Conservation (phyloP, 768 basidiomycete species). For the Mycena alexandri region DNA sequence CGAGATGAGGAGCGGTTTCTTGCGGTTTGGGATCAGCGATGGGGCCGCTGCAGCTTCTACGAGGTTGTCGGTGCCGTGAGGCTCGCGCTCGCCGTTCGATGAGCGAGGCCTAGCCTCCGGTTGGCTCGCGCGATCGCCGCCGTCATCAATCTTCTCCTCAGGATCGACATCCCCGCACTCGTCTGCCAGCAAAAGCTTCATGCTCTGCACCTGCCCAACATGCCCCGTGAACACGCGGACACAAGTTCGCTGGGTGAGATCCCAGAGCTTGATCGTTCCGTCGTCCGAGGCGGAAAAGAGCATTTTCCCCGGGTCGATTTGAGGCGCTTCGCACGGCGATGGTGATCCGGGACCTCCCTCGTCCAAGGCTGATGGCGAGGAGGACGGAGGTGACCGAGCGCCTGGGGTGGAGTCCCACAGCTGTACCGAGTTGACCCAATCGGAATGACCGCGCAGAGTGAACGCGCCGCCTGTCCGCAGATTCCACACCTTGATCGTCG, state of each 20-base stretch:
- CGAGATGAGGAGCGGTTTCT: slow-evolving; percentile 84
- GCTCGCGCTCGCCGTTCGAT: slow-evolving; percentile 23
- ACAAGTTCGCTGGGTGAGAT: slow-evolving; percentile 83
- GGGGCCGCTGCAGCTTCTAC: slow-evolving; percentile 9
- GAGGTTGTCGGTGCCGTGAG: slow-evolving; percentile 19
- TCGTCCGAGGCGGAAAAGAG: slow-evolving; percentile 98
- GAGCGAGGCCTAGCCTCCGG: slow-evolving; percentile 17
- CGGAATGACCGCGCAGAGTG: slow-evolving; percentile 90
- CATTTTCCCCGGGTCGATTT: slow-evolving; percentile 90
- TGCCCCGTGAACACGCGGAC: slow-evolving; percentile 90
- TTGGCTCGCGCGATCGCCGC: slow-evolving; percentile 35
- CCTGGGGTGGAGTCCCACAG: slow-evolving; percentile 82
- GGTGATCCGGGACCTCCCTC: slow-evolving; percentile 45
- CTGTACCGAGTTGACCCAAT: slow-evolving; percentile 97
- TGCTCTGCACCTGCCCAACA: slow-evolving; percentile 93
- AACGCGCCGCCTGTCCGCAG: slow-evolving; percentile 92
- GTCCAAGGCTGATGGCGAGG: slow-evolving; percentile 52
- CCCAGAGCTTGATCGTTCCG: slow-evolving; percentile 94
- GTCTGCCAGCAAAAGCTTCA: slow-evolving; percentile 81
- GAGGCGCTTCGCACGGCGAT: slow-evolving; percentile 50
- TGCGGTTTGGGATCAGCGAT: slow-evolving; percentile 46
- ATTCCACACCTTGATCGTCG: slow-evolving; percentile 97
- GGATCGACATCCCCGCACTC: slow-evolving; percentile 57
- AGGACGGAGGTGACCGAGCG: slow-evolving; percentile 41
- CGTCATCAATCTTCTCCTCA: slow-evolving; percentile 39